Evolutionary conservation across 768 basidiomycete genomes (phyloP).

Genomic region (Strobilomyces echinocephalus): DNA sequence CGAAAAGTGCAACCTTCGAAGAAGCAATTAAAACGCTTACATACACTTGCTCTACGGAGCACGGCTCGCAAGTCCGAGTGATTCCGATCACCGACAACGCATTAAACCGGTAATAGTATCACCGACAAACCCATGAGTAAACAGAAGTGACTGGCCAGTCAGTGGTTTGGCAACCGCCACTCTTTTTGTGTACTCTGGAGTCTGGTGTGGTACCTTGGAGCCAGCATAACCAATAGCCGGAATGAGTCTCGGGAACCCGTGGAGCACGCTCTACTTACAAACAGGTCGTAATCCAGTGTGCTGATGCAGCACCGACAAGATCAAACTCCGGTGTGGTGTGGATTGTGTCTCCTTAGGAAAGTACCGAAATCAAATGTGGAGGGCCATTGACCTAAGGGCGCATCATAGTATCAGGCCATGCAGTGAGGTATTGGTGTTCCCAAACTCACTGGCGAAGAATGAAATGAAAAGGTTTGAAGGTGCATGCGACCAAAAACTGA

Average conservation of each 20-base stretch:
- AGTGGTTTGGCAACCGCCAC: too few relatives aligned
- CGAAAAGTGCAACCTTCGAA: background rate
- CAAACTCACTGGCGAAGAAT: background rate
- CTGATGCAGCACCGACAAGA: background rate
- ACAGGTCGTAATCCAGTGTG: background rate
- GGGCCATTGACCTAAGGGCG: too few relatives aligned
- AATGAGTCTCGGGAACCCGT: background rate
- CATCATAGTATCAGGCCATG: too few relatives aligned
- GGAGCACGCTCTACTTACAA: background rate
- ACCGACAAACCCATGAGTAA: too few relatives aligned
- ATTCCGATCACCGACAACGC: background rate
- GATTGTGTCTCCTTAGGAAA: too few relatives aligned
- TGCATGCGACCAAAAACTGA: conserved; percentile 2
- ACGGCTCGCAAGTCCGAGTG: too few relatives aligned
- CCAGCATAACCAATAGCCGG: background rate
- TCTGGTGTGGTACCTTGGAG: background rate
- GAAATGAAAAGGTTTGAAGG: background rate
- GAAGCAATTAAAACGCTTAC: background rate
- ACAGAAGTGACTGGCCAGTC: too few relatives aligned
- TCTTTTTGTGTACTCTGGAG: background rate
- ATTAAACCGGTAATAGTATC: too few relatives aligned
- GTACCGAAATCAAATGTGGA: too few relatives aligned
- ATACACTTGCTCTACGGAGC: too few relatives aligned
- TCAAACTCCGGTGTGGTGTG: too few relatives aligned
- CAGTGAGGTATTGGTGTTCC: background rate